Conservation (phyloP, 495 filamentous ascomycete genomes). For the Penicillium cataractarum region DNA sequence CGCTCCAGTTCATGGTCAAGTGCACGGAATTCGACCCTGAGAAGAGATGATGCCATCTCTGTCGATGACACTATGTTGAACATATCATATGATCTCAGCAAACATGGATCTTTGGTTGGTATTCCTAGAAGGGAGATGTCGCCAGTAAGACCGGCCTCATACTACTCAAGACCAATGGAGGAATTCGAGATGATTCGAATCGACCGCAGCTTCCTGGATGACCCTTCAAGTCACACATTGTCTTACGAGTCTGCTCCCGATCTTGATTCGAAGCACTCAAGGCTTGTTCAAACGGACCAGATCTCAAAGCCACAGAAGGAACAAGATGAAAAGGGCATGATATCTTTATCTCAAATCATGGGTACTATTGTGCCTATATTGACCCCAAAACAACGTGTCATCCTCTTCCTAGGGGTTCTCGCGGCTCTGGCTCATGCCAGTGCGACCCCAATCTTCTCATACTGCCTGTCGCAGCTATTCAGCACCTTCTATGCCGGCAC, state of each 20-base stretch:
- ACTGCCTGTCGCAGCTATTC: constrained; percentile 74
- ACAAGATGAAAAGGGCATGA: constrained; percentile 14
- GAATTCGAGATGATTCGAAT: constrained; percentile 20
- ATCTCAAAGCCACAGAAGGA: neutral
- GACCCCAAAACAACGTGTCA: constrained; percentile 47
- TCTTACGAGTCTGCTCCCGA: neutral
- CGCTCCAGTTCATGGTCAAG: constrained; percentile 20
- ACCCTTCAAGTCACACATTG: neutral
- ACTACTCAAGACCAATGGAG: neutral
- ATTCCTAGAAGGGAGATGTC: neutral
- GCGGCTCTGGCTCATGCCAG: constrained; percentile 66
- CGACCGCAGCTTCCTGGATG: neutral
- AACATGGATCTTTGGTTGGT: neutral
- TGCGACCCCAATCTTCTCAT: constrained; percentile 77
- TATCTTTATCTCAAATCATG: constrained; percentile 60
- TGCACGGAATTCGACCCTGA: constrained; percentile 9
- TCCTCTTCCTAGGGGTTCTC: constrained; percentile 63
- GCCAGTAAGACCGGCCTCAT: neutral
- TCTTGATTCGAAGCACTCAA: neutral
- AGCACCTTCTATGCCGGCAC: constrained; percentile 62
- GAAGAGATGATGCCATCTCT: neutral
- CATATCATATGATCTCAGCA: constrained; percentile 2
- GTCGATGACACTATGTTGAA: neutral
- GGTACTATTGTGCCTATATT: constrained; percentile 74
- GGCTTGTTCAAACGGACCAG: neutral